phyloP scores from a whole-genome alignment of 305 asterid species.

The Fraxinus velutina region DNA sequence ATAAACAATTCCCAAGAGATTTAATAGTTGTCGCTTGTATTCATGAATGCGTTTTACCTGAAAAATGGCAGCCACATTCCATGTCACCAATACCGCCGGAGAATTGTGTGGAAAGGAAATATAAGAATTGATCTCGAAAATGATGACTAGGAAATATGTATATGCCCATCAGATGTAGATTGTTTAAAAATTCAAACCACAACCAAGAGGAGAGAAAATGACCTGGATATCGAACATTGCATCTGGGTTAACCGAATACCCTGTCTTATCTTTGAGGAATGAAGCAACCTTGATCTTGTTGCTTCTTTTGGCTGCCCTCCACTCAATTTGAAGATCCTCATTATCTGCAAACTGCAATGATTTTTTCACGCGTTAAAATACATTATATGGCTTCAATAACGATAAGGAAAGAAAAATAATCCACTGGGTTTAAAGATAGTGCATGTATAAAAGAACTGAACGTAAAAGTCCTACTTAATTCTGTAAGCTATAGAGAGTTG shows the following conservation, averaged over 20 bases:
- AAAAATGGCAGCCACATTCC: slow-evolving; percentile 20
- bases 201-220: slow-evolving; percentile 19
- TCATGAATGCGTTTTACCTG: slow-evolving; percentile 95
- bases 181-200: slow-evolving; percentile 11
- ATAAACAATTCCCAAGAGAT: slow-evolving; percentile 76
- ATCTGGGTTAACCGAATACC: slow-evolving; percentile 76
- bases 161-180: background rate
- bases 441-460: background rate
- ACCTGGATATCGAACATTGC: slow-evolving; percentile 97
- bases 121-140: background rate
- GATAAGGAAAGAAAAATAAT: slow-evolving; percentile 1
- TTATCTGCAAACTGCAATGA: slow-evolving; percentile 69
- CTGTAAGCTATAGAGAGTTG: background rate
- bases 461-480: background rate
- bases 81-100: slow-evolving; percentile 1
- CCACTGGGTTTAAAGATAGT: background rate
- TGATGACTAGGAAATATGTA: slow-evolving; percentile 14
- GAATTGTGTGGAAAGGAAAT: slow-evolving; percentile 1
- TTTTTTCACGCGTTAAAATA: slow-evolving; percentile 27
- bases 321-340: slow-evolving; percentile 76
- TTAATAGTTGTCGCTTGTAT: slow-evolving; percentile 83
- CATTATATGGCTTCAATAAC: slow-evolving; percentile 5
- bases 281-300: slow-evolving; percentile 69
- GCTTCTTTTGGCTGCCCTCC: slow-evolving; percentile 77
- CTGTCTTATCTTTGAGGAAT: slow-evolving; percentile 75